A percentile compares a stretch with the other conserved stretches of the same genome.
phyloP scores from a whole-genome alignment of 805 yeast genomes.

The Groenewaldozyma salmanticensis region DNA sequence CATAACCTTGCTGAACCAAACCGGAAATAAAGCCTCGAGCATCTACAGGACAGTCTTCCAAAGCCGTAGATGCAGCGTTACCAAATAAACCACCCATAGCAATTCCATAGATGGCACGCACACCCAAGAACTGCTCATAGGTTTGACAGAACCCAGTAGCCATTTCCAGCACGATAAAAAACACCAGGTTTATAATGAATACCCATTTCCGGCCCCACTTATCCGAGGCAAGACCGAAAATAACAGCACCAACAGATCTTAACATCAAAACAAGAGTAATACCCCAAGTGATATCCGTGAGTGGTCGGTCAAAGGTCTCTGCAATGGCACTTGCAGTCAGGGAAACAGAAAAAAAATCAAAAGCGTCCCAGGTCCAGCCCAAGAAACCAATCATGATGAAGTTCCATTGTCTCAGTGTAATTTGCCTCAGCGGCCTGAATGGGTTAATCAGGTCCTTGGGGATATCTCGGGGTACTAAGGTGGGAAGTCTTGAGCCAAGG shows the following conservation, averaged over 20 bases:
- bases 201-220: constrained; percentile 62
- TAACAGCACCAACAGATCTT: constrained; percentile 59
- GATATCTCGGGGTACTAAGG: constrained; percentile 21
- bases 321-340: constrained; percentile 46
- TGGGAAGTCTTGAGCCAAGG: constrained; percentile 24
- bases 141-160: constrained; percentile 60
- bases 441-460: constrained; percentile 41
- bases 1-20: constrained; percentile 72
- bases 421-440: constrained; percentile 41
- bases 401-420: constrained; percentile 49
- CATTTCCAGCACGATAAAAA: constrained; percentile 48
- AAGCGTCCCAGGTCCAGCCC: constrained; percentile 67
- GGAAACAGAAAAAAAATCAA: constrained; percentile 59
- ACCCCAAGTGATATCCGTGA: constrained; percentile 58
- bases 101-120: constrained; percentile 56
- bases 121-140: constrained; percentile 47
- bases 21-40: constrained; percentile 60
- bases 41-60: constrained; percentile 51
- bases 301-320: constrained; percentile 33
- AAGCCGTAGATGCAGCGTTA: constrained; percentile 53
- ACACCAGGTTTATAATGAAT: constrained; percentile 40
- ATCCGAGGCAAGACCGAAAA: constrained; percentile 56
- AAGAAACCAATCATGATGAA: constrained; percentile 48
- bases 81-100: constrained; percentile 69
- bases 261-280: constrained; percentile 63